These are phyloP conservation scores for Trichopus zeylanicus DNA, from an alignment of 116 monocot species.

Conservation along the genomic window DNA sequence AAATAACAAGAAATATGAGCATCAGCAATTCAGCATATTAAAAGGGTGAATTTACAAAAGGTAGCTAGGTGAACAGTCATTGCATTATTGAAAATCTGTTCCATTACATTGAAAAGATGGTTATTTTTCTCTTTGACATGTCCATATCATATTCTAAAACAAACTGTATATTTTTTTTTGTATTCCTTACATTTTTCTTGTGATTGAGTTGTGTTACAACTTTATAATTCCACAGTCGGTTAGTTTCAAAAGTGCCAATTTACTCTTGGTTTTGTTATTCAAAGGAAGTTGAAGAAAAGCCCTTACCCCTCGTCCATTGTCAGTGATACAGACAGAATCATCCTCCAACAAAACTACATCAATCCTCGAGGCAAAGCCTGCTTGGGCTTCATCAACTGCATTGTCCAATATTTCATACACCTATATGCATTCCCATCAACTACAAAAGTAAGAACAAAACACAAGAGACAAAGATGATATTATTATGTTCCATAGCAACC, in stretches of 20 bases:
- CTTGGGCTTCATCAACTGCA: constrained; percentile 96
- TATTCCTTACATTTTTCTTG: no score
- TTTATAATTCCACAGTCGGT: no score
- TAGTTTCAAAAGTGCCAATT: no score
- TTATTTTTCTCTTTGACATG: no score
- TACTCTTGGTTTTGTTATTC: no score
- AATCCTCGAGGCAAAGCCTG: constrained; percentile 75
- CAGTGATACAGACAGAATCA: constrained; percentile 77
- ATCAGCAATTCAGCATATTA: background rate
- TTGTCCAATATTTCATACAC: constrained; percentile 96
- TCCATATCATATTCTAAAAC: no score
- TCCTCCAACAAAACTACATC: constrained; percentile 79
- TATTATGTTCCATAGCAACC: background rate
- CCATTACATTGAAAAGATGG: no score
- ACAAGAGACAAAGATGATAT: background rate
- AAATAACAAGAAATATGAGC: background rate
- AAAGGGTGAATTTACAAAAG: no score
- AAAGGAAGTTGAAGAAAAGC: constrained; percentile 6
- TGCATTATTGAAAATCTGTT: no score
- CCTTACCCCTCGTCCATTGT: constrained; percentile 94
- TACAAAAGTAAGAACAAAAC: background rate
- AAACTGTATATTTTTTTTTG: no score
- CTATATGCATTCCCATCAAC: constrained; percentile 18
- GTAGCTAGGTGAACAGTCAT: no score
- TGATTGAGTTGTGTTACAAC: no score